Evolutionary conservation across 805 yeast species (phyloP), one percentile per base, ranked within the genome.

Genomic region (Lachancea meyersii): DNA sequence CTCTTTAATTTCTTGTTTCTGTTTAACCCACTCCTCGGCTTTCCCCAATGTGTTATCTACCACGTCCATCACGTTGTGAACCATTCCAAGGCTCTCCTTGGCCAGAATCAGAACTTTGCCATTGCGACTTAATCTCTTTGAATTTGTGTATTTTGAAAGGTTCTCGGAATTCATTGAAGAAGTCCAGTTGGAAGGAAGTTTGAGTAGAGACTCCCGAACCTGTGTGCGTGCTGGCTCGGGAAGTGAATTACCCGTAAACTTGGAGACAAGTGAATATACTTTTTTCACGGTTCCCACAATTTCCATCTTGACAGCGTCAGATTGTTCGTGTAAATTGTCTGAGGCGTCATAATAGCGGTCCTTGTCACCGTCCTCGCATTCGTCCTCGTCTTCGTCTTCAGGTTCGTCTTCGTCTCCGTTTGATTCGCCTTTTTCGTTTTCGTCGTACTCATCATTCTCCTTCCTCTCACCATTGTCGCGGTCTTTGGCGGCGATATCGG

Each of bases 221-320:
- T 83, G 80, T 1, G 82, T 69, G 49, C 95, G 76, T 6, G 88
- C 87, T 3, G 86, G 84, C 50, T 82, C 87, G 6, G 88, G 86
- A 2, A 40, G 23, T 2, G 87, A 77, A 46, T 72, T 77, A 0
- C 89, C 87, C 1, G 88, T 85, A 52, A 86, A 86, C 49, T 84
- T 85, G 3, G 97, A 86, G 9, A 93, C 84, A 30, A 91, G 77
- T 31, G 80, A 77, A 27, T 89, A 88, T 36, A 88, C 87, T 58
- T 87, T 91, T 60, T 86, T 86, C 20, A 93, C 89, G 0, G 97
- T 93, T 0, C 84, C 76, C 7, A 89, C 81, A 27, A 91, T 86
- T 51, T 91, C 98, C 50, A 80, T 76, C 49, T 86, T 83, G 27
- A 89, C 73, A 35, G 78, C 69, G 8, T 59, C 55, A 11, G 64